Base-by-base conservation (phyloP, 2,329 filamentous ascomycete species). In the Xylaria sp. region DNA sequence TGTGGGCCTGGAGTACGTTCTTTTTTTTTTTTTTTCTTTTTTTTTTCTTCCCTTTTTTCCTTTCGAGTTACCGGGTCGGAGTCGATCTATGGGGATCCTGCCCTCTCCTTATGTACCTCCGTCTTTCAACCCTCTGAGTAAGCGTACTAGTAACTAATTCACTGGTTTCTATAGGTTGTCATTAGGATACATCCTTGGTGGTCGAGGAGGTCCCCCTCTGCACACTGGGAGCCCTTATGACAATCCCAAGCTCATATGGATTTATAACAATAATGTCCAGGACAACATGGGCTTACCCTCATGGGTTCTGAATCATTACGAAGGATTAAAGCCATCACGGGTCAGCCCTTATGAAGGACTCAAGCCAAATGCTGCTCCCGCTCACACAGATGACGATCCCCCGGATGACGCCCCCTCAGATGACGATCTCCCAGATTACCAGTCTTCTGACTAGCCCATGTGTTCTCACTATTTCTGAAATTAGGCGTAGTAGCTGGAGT, bases 221-320 rank as follows among this genome's bases (percentile, higher is more conserved):
- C 7, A 9, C 2, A 9, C 20, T 12, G 0, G 18, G 4, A 37
- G 62, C 3, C 5, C 28, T 18, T 28, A 34, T 9, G 13, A 46
- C 7, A 58, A 64, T 37, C 25, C 59, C 1, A 57, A 9, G 8
- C 18, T 10, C 3, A 69, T 72, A 23, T 72, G 69, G 63, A 69
- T 72, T 18, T 60, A 63, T n/a, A 72, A 72, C 20, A 39, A 72
- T n/a, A 63, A 70, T 51, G 63, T 62, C 2, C 5, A 23, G 1
- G 18, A 32, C 9, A 37, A 28, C 23, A 18, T 37, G 4, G 13
- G 10, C 13, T 0, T 7, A 9, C 1, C 2, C 9, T 32, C n/a
- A 10, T 18, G 34, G 52, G 32, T 37, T 3, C n/a, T 34, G 1
- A 70, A 59, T 34, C 64, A 70, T 32, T 70, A 39, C 28, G 63